Evolutionary conservation across 441 rosid species (phyloP), one percentile per base, ranked within the genome.

Genomic region (Brassica balearica): DNA sequence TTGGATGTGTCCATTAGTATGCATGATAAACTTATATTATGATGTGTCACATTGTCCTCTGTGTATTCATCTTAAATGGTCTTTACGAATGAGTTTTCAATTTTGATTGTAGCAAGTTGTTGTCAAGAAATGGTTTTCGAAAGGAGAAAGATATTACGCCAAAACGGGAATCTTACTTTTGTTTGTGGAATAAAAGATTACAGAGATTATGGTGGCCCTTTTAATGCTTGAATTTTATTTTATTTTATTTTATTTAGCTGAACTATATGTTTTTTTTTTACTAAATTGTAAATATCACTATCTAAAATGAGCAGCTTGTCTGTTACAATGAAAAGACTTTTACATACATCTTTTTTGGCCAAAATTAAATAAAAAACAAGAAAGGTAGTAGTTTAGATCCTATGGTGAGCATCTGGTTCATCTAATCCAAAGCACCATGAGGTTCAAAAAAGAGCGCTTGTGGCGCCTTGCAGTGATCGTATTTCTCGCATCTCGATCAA

Each of bases 71-170:
- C 64, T 74, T 74, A 68, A 68, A 56, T 69, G 71, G 75, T 68
- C 74, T 20, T 53, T 74, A 64, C 63, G 55, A 69, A 46, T 70
- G 65, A 65, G 8, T 46, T 58, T 70, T 46, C 51, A 27, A 4
- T 80, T 80, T 80, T 80, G 73, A 71, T 65, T 75, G 65, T 80
- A 74, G 34, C 66, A 64, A 69, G 22, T 63, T 78, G 77, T 78
- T 68, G 66, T 73, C 65, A 68, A 36, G 66, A 68, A 53, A 73
- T 61, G 66, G 38, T 67, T 48, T 15, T 61, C 3, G 19, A 46
- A 51, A 68, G 74, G 78, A 73, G 9, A 68, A 62, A 68, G 14
- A 66, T 56, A 25, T 25, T 65, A 41, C 71, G 62, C 55, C 51
- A 22, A 55, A 72, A 72, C 1, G 3, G 2, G 63, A 20, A 59